A percentile compares a stretch with the other conserved stretches of the same genome.
These are phyloP conservation scores for Suillus ampliporus DNA, from an alignment of 768 basidiomycete genomes.

Conservation along the genomic window DNA sequence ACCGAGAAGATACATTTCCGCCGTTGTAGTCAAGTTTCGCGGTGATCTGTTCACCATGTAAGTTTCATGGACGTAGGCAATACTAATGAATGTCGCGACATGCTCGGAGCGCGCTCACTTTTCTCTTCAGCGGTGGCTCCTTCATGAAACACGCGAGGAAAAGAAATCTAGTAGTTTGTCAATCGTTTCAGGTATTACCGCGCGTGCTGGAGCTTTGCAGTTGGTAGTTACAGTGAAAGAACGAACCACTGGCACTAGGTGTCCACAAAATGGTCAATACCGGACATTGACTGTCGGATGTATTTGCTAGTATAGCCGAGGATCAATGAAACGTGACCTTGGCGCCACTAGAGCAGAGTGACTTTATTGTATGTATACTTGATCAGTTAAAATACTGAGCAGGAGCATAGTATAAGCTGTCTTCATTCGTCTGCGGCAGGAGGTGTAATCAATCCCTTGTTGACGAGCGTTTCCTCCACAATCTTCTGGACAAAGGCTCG, in stretches of 20 bases:
- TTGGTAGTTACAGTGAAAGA: constrained; percentile 16
- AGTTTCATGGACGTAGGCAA: constrained; percentile 1
- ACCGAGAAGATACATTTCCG: constrained; percentile 35
- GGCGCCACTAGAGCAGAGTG: neutral
- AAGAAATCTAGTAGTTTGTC: constrained; percentile 6
- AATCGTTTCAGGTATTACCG: neutral
- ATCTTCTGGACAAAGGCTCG: constrained; percentile 58
- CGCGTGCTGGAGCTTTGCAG: constrained; percentile 5
- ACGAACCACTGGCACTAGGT: constrained; percentile 12
- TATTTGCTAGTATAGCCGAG: neutral
- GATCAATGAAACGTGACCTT: neutral
- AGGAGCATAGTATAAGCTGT: too few relatives aligned
- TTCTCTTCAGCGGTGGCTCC: constrained; percentile 51
- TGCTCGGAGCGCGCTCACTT: constrained; percentile 42
- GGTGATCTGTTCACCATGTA: constrained; percentile 48
- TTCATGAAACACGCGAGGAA: constrained; percentile 23
- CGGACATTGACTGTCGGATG: neutral
- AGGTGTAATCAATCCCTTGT: constrained; percentile 52
- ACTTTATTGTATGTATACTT: neutral
- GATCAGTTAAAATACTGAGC: too few relatives aligned
- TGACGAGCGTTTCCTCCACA: constrained; percentile 58
- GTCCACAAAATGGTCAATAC: constrained; percentile 4
- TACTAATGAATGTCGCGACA: too few relatives aligned
- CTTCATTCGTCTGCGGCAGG: neutral
- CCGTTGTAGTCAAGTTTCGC: constrained; percentile 53